Conservation (phyloP, 306 rosid species). For the Quercus parvula region DNA sequence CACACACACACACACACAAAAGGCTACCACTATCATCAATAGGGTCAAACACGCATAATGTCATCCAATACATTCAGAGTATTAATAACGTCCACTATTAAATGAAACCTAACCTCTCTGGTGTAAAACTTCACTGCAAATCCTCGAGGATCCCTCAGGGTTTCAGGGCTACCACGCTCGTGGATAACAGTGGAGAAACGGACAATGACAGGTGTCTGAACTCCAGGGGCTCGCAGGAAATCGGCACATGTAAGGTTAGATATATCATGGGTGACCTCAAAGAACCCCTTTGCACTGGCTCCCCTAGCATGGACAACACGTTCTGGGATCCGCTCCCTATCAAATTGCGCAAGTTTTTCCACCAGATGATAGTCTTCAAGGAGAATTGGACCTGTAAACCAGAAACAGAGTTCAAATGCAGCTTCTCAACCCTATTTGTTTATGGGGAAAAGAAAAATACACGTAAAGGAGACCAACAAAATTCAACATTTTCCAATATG, state of each 20-base stretch:
- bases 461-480: background rate
- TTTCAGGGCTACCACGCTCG: constrained; percentile 99
- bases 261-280: constrained; percentile 92
- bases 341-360: constrained; percentile 87
- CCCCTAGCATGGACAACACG: constrained; percentile 99
- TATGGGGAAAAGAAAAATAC: background rate
- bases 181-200: constrained; percentile 95
- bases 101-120: constrained; percentile 59
- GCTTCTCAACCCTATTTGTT: background rate
- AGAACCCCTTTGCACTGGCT: constrained; percentile 99
- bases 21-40: background rate
- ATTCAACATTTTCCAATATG: too few relatives aligned
- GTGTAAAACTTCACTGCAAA: constrained; percentile 88
- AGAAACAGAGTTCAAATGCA: background rate
- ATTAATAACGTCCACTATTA: background rate
- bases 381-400: constrained; percentile 80
- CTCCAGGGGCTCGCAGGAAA: constrained; percentile 93
- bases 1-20: too few relatives aligned
- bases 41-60: background rate
- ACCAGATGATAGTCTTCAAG: constrained; percentile 93
- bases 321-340: constrained; percentile 87
- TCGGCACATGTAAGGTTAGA: constrained; percentile 87
- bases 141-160: constrained; percentile 84
- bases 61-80: background rate
- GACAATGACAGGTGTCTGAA: constrained; percentile 90